phyloP scores from a whole-genome alignment of 2,329 filamentous ascomycete species.

The Diaporthe sp. region DNA sequence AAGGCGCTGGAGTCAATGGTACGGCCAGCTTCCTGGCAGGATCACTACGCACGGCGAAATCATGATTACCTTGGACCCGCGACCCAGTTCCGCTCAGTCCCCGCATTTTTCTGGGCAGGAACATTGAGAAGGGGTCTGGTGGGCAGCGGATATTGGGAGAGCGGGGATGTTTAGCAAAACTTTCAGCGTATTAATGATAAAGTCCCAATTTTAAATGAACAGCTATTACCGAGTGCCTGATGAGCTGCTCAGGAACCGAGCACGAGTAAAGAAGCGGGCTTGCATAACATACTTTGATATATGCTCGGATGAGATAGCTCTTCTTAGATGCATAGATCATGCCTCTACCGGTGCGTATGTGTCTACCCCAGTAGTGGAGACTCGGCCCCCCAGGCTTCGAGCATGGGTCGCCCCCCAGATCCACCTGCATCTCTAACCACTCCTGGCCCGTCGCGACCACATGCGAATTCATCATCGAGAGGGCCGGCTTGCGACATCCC shows the following conservation, averaged over 20 bases:
- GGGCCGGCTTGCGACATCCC: not conserved
- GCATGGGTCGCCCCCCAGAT: not conserved
- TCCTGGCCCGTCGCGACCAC: conserved; percentile 7
- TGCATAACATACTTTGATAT: not conserved
- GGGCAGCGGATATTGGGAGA: not conserved
- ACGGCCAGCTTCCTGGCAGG: not conserved
- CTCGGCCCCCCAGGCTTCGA: not conserved
- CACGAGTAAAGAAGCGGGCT: not conserved
- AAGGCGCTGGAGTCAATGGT: not conserved
- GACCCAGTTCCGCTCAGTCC: not conserved
- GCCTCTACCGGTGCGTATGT: not conserved
- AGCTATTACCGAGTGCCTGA: not conserved
- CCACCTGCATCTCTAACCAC: conserved; percentile 24
- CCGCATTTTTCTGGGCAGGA: not conserved
- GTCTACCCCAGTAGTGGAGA: not conserved
- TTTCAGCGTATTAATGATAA: conserved; percentile 2
- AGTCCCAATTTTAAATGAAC: not conserved
- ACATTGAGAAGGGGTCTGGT: not conserved
- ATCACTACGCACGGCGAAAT: not conserved
- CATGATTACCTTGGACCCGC: not conserved
- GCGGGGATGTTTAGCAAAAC: not conserved
- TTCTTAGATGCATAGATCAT: not conserved
- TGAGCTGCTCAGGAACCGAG: not conserved
- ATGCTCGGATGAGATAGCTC: not conserved
- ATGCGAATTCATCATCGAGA: conserved; percentile 19